phyloP scores from a whole-genome alignment of 177 flowering plant species.

The Telopea speciosissima region DNA sequence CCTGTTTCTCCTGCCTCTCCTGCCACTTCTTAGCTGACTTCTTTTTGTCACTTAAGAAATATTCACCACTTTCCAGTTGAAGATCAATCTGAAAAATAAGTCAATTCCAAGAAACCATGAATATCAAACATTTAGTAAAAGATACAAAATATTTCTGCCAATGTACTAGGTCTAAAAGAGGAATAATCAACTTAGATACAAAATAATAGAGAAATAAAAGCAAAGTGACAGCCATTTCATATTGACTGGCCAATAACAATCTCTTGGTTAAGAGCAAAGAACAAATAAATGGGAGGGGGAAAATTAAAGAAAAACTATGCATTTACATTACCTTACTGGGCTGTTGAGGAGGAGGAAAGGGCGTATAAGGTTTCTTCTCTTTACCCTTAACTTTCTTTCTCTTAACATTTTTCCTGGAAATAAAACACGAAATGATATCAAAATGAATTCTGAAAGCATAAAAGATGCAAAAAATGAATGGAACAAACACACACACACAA shows the following conservation, averaged over 20 bases:
- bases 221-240: background rate
- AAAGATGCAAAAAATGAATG: background rate
- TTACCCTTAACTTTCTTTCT: conserved; percentile 72
- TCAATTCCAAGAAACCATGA: background rate
- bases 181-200: too few species aligned
- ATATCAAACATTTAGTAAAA: too few species aligned
- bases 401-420: conserved; percentile 78
- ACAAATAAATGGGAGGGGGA: background rate
- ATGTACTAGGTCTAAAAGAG: too few species aligned
- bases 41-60: conserved; percentile 67
- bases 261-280: background rate
- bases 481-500: background rate
- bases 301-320: background rate
- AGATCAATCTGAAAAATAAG: conserved; percentile 51
- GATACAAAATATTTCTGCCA: too few species aligned
- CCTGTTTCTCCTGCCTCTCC: conserved; percentile 82
- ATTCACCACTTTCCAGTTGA: conserved; percentile 85
- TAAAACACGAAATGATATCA: background rate
- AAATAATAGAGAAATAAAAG: background rate
- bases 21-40: conserved; percentile 79
- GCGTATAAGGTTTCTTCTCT: conserved; percentile 90
- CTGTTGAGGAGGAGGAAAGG: conserved; percentile 92
- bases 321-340: conserved; percentile 76
- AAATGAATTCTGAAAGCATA: background rate
- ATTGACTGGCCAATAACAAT: background rate